These are phyloP conservation scores for Candida corydali DNA, from an alignment of 805 yeast genomes.

Conservation along the genomic window DNA sequence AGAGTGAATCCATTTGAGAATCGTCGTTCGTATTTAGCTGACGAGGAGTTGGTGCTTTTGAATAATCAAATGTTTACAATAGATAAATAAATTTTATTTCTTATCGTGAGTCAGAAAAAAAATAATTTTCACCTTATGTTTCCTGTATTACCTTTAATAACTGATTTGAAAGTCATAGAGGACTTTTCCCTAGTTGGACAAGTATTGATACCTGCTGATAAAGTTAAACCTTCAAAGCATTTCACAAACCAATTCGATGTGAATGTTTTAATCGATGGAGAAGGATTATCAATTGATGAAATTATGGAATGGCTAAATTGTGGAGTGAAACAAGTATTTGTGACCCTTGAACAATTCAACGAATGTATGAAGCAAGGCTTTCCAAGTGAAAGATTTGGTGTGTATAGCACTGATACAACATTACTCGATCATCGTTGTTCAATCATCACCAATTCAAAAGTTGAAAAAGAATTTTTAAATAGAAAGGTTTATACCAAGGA, in stretches of 20 bases:
- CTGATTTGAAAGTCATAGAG: conserved; percentile 14
- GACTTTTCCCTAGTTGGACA: conserved; percentile 32
- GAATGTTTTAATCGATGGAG: conserved; percentile 29
- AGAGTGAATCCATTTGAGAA: conserved; percentile 4
- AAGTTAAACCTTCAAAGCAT: conserved; percentile 26
- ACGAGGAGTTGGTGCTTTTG: conserved; percentile 20
- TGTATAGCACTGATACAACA: conserved; percentile 15
- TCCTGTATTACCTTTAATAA: conserved; percentile 35
- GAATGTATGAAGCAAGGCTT: conserved; percentile 43
- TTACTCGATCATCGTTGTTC: conserved; percentile 16
- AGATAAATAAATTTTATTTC: conserved; percentile 2
- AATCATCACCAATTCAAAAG: conserved; percentile 17
- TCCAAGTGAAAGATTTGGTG: conserved; percentile 45
- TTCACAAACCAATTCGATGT: conserved; percentile 30
- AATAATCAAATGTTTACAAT: conserved; percentile 11
- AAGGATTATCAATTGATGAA: conserved; percentile 36
- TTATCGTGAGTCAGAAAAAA: conserved; percentile 4
- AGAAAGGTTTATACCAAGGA: conserved; percentile 16
- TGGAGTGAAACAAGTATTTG: conserved; percentile 52
- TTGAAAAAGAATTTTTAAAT: conserved; percentile 29
- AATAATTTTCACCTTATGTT: conserved; percentile 14
- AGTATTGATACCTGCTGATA: conserved; percentile 24
- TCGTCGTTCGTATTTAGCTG: conserved; percentile 16
- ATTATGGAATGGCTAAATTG: conserved; percentile 52
- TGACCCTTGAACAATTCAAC: conserved; percentile 24